Percentiles rank a stretch among this genome's conserved stretches.
Conservation (phyloP, 2,329 filamentous ascomycete species). For the Madurella mycetomatis region DNA sequence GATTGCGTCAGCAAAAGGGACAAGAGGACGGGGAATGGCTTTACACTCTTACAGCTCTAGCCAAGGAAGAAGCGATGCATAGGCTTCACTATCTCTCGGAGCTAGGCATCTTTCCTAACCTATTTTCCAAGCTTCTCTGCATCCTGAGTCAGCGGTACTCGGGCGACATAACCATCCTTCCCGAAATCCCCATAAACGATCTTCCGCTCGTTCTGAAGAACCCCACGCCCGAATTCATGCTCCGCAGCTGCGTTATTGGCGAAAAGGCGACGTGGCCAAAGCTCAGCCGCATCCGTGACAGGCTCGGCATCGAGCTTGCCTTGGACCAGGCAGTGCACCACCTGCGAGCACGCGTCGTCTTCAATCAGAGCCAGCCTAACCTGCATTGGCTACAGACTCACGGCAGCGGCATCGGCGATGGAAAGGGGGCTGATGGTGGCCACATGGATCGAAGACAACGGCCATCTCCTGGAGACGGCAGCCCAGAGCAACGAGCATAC, state of each 20-base stretch:
- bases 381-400: conserved; percentile 41
- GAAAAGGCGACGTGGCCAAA: conserved; percentile 91
- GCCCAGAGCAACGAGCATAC: conserved; percentile 29
- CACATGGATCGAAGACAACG: conserved; percentile 1
- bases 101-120: conserved; percentile 72
- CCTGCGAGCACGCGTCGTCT: conserved; percentile 63
- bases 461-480: conserved; percentile 18
- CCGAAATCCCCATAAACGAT: conserved; percentile 69
- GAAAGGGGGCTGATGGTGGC: background rate
- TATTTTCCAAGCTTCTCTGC: conserved; percentile 71
- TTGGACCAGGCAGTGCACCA: conserved; percentile 70
- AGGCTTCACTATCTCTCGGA: conserved; percentile 77
- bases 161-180: conserved; percentile 91
- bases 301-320: conserved; percentile 83
- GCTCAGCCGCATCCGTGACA: conserved; percentile 76
- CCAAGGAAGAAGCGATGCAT: conserved; percentile 75
- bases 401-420: background rate
- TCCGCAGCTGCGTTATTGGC: conserved; percentile 68
- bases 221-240: conserved; percentile 82
- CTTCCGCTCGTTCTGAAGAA: conserved; percentile 76
- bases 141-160: conserved; percentile 88
- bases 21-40: conserved; percentile 46
- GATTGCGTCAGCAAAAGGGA: conserved; percentile 10
- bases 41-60: conserved; percentile 63
- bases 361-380: conserved; percentile 61